Evolutionary conservation across 371 early-diverging fungal species (phyloP), one percentile per base, ranked within the genome.

Genomic region (Conidiobolus coronatus): DNA sequence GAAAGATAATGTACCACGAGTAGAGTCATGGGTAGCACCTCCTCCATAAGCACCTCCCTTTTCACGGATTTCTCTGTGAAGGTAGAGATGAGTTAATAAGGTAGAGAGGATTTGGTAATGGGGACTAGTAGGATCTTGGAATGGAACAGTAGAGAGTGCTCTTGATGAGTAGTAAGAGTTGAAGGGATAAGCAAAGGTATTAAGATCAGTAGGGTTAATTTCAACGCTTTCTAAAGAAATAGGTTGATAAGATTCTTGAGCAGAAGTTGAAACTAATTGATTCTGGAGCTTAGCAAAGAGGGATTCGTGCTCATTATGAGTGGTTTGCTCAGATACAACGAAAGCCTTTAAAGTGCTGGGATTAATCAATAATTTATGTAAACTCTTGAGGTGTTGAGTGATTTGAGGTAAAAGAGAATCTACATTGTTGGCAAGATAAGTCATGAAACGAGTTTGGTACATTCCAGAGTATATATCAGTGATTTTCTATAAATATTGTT

Each of bases 31-130:
- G 1, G 63, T 52, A 1, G 87, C 79, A 29, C 89, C 88, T 17
- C 86, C 93, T 14, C 92, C 93, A 60, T 95, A 95, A 6, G 95
- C 95, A 24, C 95, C 95, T 52, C 86, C 85, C 71, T 83, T 87
- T 58, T 94, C 95, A 52, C 95, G 79, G 38, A 94, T 81, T 61
- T 92, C 90, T 20, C 81, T 77, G 59, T 94, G 95, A 20, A 92
- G 62, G 61, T 69, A 89, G 48, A 82, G 69, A 52, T 70, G 70
- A 6, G 88, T 81, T 68, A 90, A 66, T 13, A 92, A 60, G 3
- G 81, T 79, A 0, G 83, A 76, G 4, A 90, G 58, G 4, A 86
- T 64, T 58, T 57, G 59, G 40, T 13, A 33, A 12, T 36, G 19
- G 34, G 49, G 36, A 35, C 43, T 37, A 23, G 43, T 37, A 22